Conservation (phyloP, 805 yeast species). For the Sugiyamaella boreocaroliniensis region DNA sequence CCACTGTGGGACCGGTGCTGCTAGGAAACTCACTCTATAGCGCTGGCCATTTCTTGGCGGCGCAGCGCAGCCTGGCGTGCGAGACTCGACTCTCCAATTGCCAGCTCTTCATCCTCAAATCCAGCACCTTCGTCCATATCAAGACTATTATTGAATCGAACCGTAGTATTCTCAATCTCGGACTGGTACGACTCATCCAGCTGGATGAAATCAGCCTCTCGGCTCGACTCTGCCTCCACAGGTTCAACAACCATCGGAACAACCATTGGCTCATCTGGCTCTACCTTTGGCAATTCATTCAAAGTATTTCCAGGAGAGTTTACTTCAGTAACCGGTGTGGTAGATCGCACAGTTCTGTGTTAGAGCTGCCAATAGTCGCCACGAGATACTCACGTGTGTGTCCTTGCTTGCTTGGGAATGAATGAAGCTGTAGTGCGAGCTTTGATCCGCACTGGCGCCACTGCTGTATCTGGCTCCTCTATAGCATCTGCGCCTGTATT, state of each 20-base stretch:
- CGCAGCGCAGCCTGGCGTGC: not conserved
- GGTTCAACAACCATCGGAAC: no score
- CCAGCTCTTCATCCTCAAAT: slow-evolving; percentile 5
- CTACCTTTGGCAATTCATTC: no score
- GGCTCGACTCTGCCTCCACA: no score
- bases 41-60: slow-evolving; percentile 7
- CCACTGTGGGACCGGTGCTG: no score
- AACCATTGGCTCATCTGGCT: no score
- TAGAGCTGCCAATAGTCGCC: not conserved
- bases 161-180: not conserved
- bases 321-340: no score
- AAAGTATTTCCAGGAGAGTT: no score
- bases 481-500: not conserved
- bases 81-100: slow-evolving; percentile 3
- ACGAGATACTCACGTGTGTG: not conserved
- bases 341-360: not conserved
- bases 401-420: not conserved
- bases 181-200: not conserved
- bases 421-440: not conserved
- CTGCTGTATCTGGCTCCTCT: not conserved
- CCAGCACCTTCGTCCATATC: slow-evolving; percentile 2
- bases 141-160: not conserved
- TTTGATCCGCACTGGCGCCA: not conserved
- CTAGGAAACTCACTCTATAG: slow-evolving; percentile 7
- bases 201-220: no score